Percentiles rank a stretch among this genome's conserved stretches.
Conservation (phyloP, 768 basidiomycete genomes). For the Inosperma sp. region DNA sequence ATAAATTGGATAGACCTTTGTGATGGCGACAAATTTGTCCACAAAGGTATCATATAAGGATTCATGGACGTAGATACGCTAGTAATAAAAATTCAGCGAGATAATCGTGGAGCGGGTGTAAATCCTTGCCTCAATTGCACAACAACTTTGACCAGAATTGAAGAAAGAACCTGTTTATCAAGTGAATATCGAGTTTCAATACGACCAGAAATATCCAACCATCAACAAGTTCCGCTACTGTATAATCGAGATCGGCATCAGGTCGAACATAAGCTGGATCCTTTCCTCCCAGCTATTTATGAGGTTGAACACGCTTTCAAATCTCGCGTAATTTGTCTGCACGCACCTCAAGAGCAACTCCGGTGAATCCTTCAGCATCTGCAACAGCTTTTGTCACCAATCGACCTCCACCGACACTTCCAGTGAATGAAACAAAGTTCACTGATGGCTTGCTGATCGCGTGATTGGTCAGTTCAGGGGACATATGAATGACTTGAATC, state of each 20-base stretch:
- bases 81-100: background rate
- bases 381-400: conserved; percentile 70
- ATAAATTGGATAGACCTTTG: conserved; percentile 47
- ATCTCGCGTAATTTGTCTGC: background rate
- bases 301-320: conserved; percentile 3
- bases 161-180: conserved; percentile 71
- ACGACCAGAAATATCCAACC: conserved; percentile 44
- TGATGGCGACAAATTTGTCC: conserved; percentile 60
- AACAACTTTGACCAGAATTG: conserved; percentile 98
- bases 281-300: conserved; percentile 82
- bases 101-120: background rate
- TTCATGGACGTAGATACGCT: conserved; percentile 95
- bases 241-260: conserved; percentile 82
- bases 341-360: conserved; percentile 76
- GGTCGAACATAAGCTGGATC: conserved; percentile 93
- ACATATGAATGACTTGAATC: conserved; percentile 72
- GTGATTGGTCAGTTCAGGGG: conserved; percentile 53
- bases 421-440: conserved; percentile 88
- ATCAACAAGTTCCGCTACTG: conserved; percentile 84
- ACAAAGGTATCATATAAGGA: conserved; percentile 78
- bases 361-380: conserved; percentile 68
- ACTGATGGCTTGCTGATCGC: conserved; percentile 63
- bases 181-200: background rate
- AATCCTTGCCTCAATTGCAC: conserved; percentile 72
- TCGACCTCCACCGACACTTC: conserved; percentile 71